Evolutionary conservation across 208 protist genomes (phyloP), one percentile per base, ranked within the genome.

Genomic region (Vickermania spadyakhi): DNA sequence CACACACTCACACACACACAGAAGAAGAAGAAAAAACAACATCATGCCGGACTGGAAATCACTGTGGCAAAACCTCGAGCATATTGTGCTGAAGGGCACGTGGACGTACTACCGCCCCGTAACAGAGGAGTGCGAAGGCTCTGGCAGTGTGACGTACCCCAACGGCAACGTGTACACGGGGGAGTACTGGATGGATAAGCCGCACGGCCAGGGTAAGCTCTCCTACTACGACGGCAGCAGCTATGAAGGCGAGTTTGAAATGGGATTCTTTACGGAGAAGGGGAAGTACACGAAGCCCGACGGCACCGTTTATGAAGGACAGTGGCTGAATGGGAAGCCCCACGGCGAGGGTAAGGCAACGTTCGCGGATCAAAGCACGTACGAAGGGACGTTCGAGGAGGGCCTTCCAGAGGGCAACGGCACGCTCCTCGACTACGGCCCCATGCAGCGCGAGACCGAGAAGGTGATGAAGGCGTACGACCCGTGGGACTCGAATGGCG

Each of bases 201-300:
- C 89, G 77, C 89, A 97, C 64, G 92, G 92, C 49, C 91, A 85
- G 70, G 87, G 87, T 42, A 93, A 79, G 18, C 91, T 91, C 61
- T 94, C 94, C 54, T 97, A 96, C 79, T 78, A 88, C 42, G 90
- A 97, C 70, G 94, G 94, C 61, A 95, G 96, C 81, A 93, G 85
- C 65, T 97, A 97, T 77, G 92, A 96, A 52, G 94, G 94, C 29
- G 91, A 97, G 62, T 97, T 91, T 90, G 70, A 83, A 7, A 86
- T 86, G 25, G 93, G 89, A 52, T 84, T 94, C 45, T 96, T 96
- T 69, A 79, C 94, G 64, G 89, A 85, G 56, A 86, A 93, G 62
- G 86, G 85, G 60, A 84, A 90, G 50, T 75, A 94, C 58, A 82
- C 76, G 21, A 94, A 96, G 73, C 72, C 82, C 53, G 91, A 90